Evolutionary conservation across 2,329 filamentous ascomycete genomes (phyloP), one percentile per base, ranked within the genome.

Genomic region (Xylariaceae sp.): DNA sequence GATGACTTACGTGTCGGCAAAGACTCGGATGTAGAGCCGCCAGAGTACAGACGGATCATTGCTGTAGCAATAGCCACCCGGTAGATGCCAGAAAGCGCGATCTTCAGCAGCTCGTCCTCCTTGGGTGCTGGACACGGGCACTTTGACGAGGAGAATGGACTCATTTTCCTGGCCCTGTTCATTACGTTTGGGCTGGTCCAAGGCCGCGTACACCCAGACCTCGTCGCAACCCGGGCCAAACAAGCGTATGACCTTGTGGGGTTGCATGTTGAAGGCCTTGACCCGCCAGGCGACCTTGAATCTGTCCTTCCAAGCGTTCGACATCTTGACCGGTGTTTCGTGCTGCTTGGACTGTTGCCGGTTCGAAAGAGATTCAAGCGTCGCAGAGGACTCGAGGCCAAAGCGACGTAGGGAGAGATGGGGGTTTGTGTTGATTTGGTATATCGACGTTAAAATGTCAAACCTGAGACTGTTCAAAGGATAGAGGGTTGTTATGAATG

Each of bases 171-270:
- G n/a, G 48, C 23, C 49, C 3, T 52, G 18, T 6, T 42, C 0
- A 34, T 15, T 5, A 2, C 11, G 30, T 9, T n/a, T 15, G 11
- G 3, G 8, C 15, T 34, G 47, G 15, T 2, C 18, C 50, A 62
- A 39, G n/a, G 18, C 45, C 13, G 42, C 58, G n/a, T 44, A 44
- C 11, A 56, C 23, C 35, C 56, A 58, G 11, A 62, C 49, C 9
- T 51, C 42, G 6, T 53, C 7, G 17, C 45, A 58, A 11, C 17
- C 35, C 8, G 8, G 8, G 5, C n/a, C 5, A 35, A 15, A 51
- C 6, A 17, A 17, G 18, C 6, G 1, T 2, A 55, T 37, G 23
- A 57, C 8, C n/a, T 23, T 2, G 4, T 18, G 1, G 35, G 23
- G 9, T 11, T 34, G 35, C 18, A 13, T 45, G 7, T 62, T 8